Base-by-base conservation (phyloP, 176 grass and related monocot species). In the Chloris gayana region DNA sequence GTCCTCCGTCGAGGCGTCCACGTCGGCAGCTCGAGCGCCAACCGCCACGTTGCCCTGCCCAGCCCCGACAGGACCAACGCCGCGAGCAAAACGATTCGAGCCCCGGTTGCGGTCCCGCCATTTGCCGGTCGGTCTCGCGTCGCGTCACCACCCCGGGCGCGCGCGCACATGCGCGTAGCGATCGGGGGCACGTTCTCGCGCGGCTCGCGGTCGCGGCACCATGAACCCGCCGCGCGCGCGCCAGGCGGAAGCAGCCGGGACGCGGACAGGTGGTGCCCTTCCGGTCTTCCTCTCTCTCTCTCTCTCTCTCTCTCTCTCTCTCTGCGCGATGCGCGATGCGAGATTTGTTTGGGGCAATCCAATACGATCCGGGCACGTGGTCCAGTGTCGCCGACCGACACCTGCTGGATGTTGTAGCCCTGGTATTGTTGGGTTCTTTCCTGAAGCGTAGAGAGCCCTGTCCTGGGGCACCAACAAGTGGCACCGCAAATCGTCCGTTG, bases 121-220 rank as follows among this genome's bases (percentile, higher is more conserved):
- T 17, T 49, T 66, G 64, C 64, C 64, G 49, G 46, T 47, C 39
- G 37, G 8, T 66, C 6, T 46, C 26, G 15, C 44, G 25, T 19
- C 35, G 35, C 35, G 35, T 37, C 35, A 37, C 35, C 35, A 37
- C 2, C 35, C 2, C 15, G 50, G 7, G 50, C 65, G 8, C 5
- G 34, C 21, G 37, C 53, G 67, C 79, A 81, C 79, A 81, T 81
- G 79, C 34, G n/a, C 53, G 64, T 37, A 9, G 34, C 64, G 64
- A 67, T 67, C 64, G 19, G 33, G 33, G 19, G 64, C 64, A 67
- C 34, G 64, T 67, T 67, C 64, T 19, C 32, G 64, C 64, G 62
- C 62, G 62, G 62, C 63, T 35, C 63, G 31, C 63, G 63, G 63
- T 35, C 63, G 63, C 47, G 14, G 14, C 58, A 11, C 22, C 58